These are phyloP conservation scores for Podosphaera fusca DNA, from an alignment of 2,329 filamentous ascomycete species.

Conservation along the genomic window DNA sequence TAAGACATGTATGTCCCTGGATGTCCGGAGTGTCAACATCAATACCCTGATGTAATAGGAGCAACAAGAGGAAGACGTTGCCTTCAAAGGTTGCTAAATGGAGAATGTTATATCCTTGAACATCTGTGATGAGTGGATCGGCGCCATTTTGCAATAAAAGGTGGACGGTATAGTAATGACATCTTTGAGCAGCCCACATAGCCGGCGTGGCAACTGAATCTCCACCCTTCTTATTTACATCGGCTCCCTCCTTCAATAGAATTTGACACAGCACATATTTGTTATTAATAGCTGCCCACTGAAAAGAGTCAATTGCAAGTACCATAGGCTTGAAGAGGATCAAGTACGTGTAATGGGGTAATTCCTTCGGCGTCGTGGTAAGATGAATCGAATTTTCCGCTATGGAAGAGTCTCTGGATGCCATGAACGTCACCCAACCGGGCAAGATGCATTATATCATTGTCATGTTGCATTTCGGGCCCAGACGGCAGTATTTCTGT, in stretches of 20 bases:
- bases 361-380: constrained; percentile 83
- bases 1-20: constrained; percentile 79
- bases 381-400: constrained; percentile 56
- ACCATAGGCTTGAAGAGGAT: neutral
- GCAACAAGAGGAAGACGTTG: constrained; percentile 69
- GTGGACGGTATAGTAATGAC: constrained; percentile 90
- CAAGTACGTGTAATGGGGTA: constrained; percentile 71
- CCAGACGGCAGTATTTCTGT: constrained; percentile 13
- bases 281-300: constrained; percentile 99
- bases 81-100: constrained; percentile 95
- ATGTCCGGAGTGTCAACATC: constrained; percentile 77
- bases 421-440: constrained; percentile 64
- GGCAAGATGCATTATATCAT: constrained; percentile 91
- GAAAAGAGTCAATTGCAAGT: constrained; percentile 4
- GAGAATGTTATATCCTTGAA: constrained; percentile 92
- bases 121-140: constrained; percentile 76
- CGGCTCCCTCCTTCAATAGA: constrained; percentile 53
- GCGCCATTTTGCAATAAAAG: constrained; percentile 77
- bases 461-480: constrained; percentile 21
- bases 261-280: constrained; percentile 95
- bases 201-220: constrained; percentile 84
- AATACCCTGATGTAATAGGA: constrained; percentile 86
- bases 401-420: constrained; percentile 78
- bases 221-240: constrained; percentile 87
- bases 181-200: constrained; percentile 91